Evolutionary conservation across 805 yeast species (phyloP).

Genomic region (Saturnispora hagleri): DNA sequence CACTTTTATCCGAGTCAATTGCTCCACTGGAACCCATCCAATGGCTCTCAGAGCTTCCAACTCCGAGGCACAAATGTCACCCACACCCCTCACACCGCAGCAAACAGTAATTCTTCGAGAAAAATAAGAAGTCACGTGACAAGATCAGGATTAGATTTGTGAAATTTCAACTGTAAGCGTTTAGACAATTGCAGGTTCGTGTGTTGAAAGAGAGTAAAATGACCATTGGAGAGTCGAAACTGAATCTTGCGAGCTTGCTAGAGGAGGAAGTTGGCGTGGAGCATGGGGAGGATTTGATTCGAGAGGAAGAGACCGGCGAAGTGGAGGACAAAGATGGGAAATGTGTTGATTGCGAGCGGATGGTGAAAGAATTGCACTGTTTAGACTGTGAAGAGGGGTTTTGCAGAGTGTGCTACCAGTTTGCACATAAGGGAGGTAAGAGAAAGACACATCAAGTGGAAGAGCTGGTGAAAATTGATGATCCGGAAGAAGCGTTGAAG

Average conservation of each 20-base stretch:
- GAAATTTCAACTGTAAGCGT: not conserved
- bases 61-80: not conserved
- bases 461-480: conserved; percentile 12
- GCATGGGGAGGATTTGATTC: not conserved
- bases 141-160: not conserved
- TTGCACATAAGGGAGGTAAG: conserved; percentile 63
- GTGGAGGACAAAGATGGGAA: conserved; percentile 19
- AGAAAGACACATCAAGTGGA: conserved; percentile 37
- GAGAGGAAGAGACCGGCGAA: conserved; percentile 3
- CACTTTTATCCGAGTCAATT: not conserved
- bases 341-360: conserved; percentile 68
- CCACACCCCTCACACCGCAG: conserved; percentile 1
- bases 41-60: not conserved
- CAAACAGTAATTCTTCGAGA: not conserved
- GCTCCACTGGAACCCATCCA: not conserved
- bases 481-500: conserved; percentile 14
- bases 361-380: conserved; percentile 59
- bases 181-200: not conserved
- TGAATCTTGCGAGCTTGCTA: conserved; percentile 22
- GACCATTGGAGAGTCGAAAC: conserved; percentile 15
- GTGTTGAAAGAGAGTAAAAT: not conserved
- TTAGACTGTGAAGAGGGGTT: conserved; percentile 54
- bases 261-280: conserved; percentile 17
- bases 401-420: conserved; percentile 60
- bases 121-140: not conserved